Evolutionary conservation across 2,329 filamentous ascomycete genomes (phyloP).

Genomic region (Stromatinia cepivora): DNA sequence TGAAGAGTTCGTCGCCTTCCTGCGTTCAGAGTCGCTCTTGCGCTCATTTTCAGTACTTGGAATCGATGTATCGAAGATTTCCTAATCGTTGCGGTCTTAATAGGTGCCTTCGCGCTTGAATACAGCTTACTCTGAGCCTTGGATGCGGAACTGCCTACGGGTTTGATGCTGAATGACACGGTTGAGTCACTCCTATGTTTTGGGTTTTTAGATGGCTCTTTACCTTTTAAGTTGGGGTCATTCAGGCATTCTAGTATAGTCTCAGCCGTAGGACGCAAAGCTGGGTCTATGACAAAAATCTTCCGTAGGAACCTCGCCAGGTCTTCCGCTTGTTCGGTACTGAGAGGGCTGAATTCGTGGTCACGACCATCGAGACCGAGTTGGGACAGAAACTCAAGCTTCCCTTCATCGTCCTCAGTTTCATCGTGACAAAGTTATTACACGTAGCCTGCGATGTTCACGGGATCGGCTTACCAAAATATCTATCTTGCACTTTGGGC

Average conservation of each 20-base stretch:
- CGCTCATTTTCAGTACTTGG: too few species aligned
- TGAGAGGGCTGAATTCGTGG: neutral
- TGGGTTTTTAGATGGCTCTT: neutral
- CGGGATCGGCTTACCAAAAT: neutral
- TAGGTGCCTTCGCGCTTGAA: neutral
- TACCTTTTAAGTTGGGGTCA: neutral
- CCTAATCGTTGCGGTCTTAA: neutral
- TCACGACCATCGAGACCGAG: neutral
- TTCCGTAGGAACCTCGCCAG: neutral
- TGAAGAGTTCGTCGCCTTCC: neutral
- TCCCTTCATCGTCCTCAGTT: neutral
- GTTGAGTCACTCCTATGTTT: neutral
- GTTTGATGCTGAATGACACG: neutral
- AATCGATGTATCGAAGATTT: neutral
- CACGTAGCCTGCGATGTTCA: neutral
- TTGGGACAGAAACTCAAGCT: neutral
- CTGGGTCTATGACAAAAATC: neutral
- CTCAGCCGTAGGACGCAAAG: neutral
- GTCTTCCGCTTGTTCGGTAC: neutral
- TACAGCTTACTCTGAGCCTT: neutral
- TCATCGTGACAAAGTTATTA: neutral
- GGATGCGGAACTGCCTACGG: neutral
- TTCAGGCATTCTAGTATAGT: neutral
- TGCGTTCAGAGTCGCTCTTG: neutral
- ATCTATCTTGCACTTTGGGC: neutral